Percentiles rank a stretch among this genome's conserved stretches.
Conservation (phyloP, 352 stramenopile species). For the Phytophthora constricta region DNA sequence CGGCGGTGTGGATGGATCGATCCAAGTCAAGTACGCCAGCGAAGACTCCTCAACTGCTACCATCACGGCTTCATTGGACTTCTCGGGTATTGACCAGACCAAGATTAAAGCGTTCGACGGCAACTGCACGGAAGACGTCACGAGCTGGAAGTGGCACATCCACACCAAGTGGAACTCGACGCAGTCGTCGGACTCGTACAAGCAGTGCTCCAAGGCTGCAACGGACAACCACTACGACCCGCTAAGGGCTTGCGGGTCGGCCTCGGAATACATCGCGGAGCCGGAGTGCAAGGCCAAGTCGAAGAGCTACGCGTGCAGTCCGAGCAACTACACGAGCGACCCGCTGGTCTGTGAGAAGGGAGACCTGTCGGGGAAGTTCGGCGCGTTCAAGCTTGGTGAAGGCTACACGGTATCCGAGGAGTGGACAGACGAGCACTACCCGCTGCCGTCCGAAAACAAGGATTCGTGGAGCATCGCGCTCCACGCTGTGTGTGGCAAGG, state of each 20-base stretch:
- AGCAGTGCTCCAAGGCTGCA: constrained; percentile 48
- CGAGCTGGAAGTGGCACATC: constrained; percentile 64
- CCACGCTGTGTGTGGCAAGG: constrained; percentile 59
- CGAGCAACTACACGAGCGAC: constrained; percentile 47
- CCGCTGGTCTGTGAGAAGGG: constrained; percentile 55
- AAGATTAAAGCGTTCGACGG: constrained; percentile 37
- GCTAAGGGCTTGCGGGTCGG: constrained; percentile 45
- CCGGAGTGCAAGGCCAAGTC: constrained; percentile 36
- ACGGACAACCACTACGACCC: constrained; percentile 70
- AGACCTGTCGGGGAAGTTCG: constrained; percentile 68
- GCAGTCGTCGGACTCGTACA: constrained; percentile 42
- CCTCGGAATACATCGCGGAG: constrained; percentile 49
- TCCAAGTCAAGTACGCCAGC: constrained; percentile 45
- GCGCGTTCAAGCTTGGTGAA: constrained; percentile 38
- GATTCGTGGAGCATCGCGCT: constrained; percentile 70
- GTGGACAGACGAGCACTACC: constrained; percentile 60
- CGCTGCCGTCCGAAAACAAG: constrained; percentile 44
- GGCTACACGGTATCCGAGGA: constrained; percentile 25
- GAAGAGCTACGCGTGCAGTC: constrained; percentile 50
- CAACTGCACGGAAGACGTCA: constrained; percentile 50
- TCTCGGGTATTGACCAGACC: constrained; percentile 35
- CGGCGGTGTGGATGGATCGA: constrained; percentile 42
- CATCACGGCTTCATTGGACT: constrained; percentile 53
- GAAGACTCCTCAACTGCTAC: constrained; percentile 35
- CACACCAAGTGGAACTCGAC: constrained; percentile 54